Evolutionary conservation across 2,329 filamentous ascomycete species (phyloP).

Genomic region (Colletotrichum liaoningense): DNA sequence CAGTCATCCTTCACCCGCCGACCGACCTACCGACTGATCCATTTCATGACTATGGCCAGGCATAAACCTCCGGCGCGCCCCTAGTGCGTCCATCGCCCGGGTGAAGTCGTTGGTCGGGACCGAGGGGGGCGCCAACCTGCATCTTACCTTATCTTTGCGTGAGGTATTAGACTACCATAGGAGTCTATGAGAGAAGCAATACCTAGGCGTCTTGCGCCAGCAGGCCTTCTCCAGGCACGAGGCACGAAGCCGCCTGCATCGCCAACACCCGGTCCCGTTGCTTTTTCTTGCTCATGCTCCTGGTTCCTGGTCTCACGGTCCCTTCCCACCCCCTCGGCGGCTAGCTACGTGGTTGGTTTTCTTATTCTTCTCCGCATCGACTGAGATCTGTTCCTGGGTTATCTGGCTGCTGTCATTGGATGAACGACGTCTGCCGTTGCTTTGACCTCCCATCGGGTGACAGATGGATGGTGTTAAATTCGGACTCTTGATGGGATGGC

Average conservation of each 20-base stretch:
- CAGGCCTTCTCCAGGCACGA: not conserved
- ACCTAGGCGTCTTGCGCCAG: not conserved
- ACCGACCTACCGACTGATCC: constrained; percentile 10
- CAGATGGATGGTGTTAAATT: not conserved
- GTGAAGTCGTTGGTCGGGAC: constrained; percentile 6
- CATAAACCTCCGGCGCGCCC: not conserved
- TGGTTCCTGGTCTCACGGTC: constrained; percentile 1
- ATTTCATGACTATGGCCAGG: not conserved
- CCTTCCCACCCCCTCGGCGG: not conserved
- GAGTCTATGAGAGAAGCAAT: not conserved
- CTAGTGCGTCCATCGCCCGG: not conserved
- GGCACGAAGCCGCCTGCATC: not conserved
- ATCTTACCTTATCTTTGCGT: not conserved
- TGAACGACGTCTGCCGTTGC: constrained; percentile 13
- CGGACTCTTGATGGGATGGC: constrained; percentile 13
- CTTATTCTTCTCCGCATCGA: constrained; percentile 3
- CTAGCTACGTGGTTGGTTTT: not conserved
- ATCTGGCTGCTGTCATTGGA: constrained; percentile 18
- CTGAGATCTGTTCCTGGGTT: constrained; percentile 13
- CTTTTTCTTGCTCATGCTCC: not conserved
- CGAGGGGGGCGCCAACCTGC: not conserved
- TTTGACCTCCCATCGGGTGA: not conserved
- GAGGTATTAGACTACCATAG: not conserved
- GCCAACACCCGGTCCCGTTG: not conserved
- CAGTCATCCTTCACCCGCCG: constrained; percentile 25